These are phyloP conservation scores for Leccinum variicolor DNA, from an alignment of 768 basidiomycete species.

Conservation along the genomic window DNA sequence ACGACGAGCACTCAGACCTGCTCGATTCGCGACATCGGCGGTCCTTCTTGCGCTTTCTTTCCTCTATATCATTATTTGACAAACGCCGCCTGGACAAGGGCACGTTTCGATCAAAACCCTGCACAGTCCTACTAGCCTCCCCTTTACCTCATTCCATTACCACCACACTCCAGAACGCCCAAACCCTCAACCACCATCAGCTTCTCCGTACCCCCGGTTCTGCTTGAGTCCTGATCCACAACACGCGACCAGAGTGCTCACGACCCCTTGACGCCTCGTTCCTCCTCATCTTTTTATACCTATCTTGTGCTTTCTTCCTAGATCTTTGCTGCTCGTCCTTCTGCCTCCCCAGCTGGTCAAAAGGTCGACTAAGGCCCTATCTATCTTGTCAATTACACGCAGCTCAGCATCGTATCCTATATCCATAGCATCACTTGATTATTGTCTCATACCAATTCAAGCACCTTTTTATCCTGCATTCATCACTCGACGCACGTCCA, in stretches of 20 bases:
- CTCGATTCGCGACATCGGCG: slow-evolving; percentile 16
- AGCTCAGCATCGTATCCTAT: slow-evolving; percentile 39
- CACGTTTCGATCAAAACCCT: slow-evolving; percentile 82
- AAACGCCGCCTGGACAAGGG: slow-evolving; percentile 55
- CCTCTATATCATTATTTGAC: slow-evolving; percentile 38
- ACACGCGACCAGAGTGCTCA: slow-evolving; percentile 47
- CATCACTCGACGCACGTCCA: slow-evolving; percentile 40
- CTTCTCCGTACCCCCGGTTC: slow-evolving; percentile 26
- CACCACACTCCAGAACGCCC: slow-evolving; percentile 29
- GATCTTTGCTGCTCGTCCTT: slow-evolving; percentile 39
- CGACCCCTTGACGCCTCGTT: slow-evolving; percentile 53
- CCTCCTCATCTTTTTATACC: slow-evolving; percentile 49
- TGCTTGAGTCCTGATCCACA: slow-evolving; percentile 30
- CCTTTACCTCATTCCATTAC: slow-evolving; percentile 56
- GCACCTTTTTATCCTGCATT: slow-evolving; percentile 47
- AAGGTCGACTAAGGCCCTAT: slow-evolving; percentile 36
- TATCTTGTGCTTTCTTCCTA: slow-evolving; percentile 42
- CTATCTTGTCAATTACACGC: slow-evolving; percentile 38
- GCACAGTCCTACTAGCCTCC: slow-evolving; percentile 46
- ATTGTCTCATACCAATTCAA: slow-evolving; percentile 43
- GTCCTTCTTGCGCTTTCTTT: slow-evolving; percentile 17
- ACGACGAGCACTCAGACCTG: slow-evolving; percentile 15
- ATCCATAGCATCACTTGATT: slow-evolving; percentile 45
- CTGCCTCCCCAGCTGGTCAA: slow-evolving; percentile 32
- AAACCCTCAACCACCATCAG: slow-evolving; percentile 38